These are phyloP conservation scores for Sphaerulina populicola DNA, from an alignment of 2,329 filamentous ascomycete species.

Conservation along the genomic window DNA sequence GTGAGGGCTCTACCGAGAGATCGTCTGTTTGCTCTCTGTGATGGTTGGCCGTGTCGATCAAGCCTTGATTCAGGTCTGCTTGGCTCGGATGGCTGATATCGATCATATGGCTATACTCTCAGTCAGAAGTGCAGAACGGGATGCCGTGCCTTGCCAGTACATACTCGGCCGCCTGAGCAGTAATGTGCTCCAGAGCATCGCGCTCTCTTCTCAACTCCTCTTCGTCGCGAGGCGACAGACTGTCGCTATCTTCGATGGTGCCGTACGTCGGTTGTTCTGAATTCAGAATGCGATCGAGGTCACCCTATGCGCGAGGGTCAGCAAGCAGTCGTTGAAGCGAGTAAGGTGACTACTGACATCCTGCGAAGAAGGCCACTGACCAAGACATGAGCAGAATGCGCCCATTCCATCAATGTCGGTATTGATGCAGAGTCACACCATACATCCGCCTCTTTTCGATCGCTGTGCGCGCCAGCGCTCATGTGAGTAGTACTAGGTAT, in stretches of 20 bases:
- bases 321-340: conserved; percentile 19
- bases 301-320: conserved; percentile 32
- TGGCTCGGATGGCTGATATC: conserved; percentile 41
- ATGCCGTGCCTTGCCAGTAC: conserved; percentile 14
- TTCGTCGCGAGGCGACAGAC: conserved; percentile 38
- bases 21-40: conserved; percentile 7
- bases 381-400: conserved; percentile 8
- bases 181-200: conserved; percentile 43
- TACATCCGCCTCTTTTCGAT: neutral
- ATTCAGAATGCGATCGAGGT: conserved; percentile 42
- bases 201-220: conserved; percentile 43
- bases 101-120: conserved; percentile 40
- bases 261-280: conserved; percentile 40
- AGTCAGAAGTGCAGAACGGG: neutral
- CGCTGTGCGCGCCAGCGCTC: neutral
- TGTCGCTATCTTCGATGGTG: conserved; percentile 32
- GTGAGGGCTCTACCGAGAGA: neutral
- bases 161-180: conserved; percentile 43
- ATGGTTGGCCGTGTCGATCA: conserved; percentile 5
- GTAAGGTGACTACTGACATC: conserved; percentile 32
- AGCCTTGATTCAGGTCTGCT: conserved; percentile 27
- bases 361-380: conserved; percentile 34
- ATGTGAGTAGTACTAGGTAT: neutral
- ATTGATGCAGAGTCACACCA: too few relatives aligned
- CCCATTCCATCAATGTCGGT: conserved; percentile 5